These are phyloP conservation scores for Cyberlindnera americana DNA, from an alignment of 805 yeast genomes.

Conservation along the genomic window DNA sequence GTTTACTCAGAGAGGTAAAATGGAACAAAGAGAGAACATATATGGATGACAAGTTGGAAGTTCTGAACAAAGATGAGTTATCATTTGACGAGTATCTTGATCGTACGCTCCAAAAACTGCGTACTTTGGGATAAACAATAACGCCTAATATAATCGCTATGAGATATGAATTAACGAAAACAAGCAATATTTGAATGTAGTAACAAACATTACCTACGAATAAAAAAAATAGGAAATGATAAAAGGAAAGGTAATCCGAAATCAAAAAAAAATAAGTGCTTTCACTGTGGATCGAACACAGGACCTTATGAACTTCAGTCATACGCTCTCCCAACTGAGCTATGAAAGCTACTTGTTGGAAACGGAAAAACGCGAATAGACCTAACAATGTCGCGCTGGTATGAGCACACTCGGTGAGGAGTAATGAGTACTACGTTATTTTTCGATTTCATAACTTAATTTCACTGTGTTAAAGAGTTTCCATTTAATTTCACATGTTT, in stretches of 20 bases:
- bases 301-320: conserved; percentile 66
- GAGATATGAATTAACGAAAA: too few species aligned
- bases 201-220: background rate
- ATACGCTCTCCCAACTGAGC: conserved; percentile 35
- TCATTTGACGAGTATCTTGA: conserved; percentile 18
- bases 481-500: too few species aligned
- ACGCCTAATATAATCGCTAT: too few species aligned
- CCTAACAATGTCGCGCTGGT: too few species aligned
- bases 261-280: conserved; percentile 34
- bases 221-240: too few species aligned
- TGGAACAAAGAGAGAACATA: conserved; percentile 7
- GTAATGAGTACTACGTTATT: too few species aligned
- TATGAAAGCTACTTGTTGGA: conserved; percentile 25
- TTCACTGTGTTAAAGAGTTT: too few species aligned
- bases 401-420: too few species aligned
- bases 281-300: conserved; percentile 78
- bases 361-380: background rate
- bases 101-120: conserved; percentile 14
- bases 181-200: too few species aligned
- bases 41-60: background rate
- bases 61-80: conserved; percentile 10
- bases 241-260: too few species aligned
- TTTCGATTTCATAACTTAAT: too few species aligned
- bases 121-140: background rate
- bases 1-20: conserved; percentile 21